These are phyloP conservation scores for Calonectria pteridis DNA, from an alignment of 2,329 filamentous ascomycete genomes.

Conservation along the genomic window DNA sequence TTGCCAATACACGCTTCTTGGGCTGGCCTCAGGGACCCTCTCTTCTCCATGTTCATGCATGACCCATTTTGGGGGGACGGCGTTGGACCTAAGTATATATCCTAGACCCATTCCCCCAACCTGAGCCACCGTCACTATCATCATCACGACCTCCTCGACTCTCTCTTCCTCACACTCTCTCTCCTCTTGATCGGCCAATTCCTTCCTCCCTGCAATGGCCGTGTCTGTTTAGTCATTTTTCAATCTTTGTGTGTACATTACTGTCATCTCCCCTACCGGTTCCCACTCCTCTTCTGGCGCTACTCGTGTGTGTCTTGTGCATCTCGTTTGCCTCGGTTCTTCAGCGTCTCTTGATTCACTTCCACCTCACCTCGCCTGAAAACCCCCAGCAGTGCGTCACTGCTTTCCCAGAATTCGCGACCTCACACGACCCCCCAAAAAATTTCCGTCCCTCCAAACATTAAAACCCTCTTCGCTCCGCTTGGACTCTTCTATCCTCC, in stretches of 20 bases:
- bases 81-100: slow-evolving; percentile 58
- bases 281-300: slow-evolving; percentile 35
- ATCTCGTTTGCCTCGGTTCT: slow-evolving; percentile 43
- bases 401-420: slow-evolving; percentile 31
- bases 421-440: slow-evolving; percentile 28
- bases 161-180: slow-evolving; percentile 31
- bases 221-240: slow-evolving; percentile 45
- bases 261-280: slow-evolving; percentile 31
- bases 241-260: slow-evolving; percentile 44
- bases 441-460: slow-evolving; percentile 23
- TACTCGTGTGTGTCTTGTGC: slow-evolving; percentile 42
- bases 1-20: slow-evolving; percentile 37
- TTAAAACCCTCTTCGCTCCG: slow-evolving; percentile 26
- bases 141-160: slow-evolving; percentile 44
- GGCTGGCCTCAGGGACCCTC: slow-evolving; percentile 48
- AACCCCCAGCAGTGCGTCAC: slow-evolving; percentile 38
- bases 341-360: slow-evolving; percentile 45
- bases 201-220: slow-evolving; percentile 43
- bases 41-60: slow-evolving; percentile 55
- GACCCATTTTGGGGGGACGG: slow-evolving; percentile 44
- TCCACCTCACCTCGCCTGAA: slow-evolving; percentile 28
- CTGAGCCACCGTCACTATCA: slow-evolving; percentile 44
- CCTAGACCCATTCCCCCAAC: slow-evolving; percentile 56
- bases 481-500: slow-evolving; percentile 26
- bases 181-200: slow-evolving; percentile 41